Percentiles rank a stretch among this genome's conserved stretches.
Conservation (phyloP, 2,329 filamentous ascomycete genomes). For the Pochonia chlamydosporia region DNA sequence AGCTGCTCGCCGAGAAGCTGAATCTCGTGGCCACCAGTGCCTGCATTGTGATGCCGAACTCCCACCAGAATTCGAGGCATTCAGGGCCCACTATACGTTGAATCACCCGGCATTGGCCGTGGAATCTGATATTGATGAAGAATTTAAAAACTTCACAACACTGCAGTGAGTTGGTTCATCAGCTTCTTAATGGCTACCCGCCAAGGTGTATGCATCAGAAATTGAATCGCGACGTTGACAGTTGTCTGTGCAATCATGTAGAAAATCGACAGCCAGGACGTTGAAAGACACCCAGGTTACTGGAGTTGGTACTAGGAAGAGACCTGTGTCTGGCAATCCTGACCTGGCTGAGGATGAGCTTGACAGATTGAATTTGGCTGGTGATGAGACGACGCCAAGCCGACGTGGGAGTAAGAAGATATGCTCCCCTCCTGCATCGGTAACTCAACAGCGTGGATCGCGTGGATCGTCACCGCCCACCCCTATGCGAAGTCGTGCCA, state of each 20-base stretch:
- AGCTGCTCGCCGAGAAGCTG: conserved; percentile 14
- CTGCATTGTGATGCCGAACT: conserved; percentile 19
- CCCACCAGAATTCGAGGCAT: conserved; percentile 17
- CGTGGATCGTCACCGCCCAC: conserved; percentile 15
- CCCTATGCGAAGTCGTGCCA: conserved; percentile 12
- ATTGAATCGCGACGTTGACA: neutral
- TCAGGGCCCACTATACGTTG: conserved; percentile 17
- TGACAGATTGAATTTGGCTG: conserved; percentile 6
- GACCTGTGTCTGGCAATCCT: conserved; percentile 6
- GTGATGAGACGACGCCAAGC: conserved; percentile 9
- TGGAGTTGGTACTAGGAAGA: conserved; percentile 8
- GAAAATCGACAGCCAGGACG: neutral
- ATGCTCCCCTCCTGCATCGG: conserved; percentile 21
- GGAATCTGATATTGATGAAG: conserved; percentile 20
- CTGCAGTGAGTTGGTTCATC: neutral
- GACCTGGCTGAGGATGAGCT: conserved; percentile 3
- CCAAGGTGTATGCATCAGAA: no score
- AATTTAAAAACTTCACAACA: conserved; percentile 16
- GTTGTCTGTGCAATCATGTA: neutral
- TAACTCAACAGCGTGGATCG: conserved; percentile 12
- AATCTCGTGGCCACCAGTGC: conserved; percentile 12
- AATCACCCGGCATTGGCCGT: conserved; percentile 16
- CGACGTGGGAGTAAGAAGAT: conserved; percentile 19
- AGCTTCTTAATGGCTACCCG: no score
- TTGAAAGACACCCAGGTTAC: neutral